Conservation (phyloP, 108 stramenopile species). For the Cyclotella cryptica region DNA sequence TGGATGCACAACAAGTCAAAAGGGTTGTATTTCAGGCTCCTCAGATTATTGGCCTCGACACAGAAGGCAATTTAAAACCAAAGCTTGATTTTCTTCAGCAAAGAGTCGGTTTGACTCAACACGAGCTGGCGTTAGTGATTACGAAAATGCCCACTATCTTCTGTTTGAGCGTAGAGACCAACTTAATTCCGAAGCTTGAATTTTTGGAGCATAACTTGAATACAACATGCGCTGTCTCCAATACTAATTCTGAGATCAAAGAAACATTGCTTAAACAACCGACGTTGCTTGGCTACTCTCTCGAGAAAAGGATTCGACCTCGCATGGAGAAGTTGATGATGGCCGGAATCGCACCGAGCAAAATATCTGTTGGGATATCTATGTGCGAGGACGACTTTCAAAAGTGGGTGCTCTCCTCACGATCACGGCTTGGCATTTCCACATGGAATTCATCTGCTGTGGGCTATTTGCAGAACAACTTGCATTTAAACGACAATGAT, state of each 20-base stretch:
- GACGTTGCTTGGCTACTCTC: conserved; percentile 78
- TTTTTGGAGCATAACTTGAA: conserved; percentile 58
- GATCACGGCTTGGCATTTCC: neutral
- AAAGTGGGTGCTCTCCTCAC: conserved; percentile 61
- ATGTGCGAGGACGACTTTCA: conserved; percentile 71
- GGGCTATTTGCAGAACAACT: conserved; percentile 13
- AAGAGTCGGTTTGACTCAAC: conserved; percentile 31
- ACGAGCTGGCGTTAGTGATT: conserved; percentile 60
- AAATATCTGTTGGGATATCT: conserved; percentile 74
- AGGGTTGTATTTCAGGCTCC: conserved; percentile 81
- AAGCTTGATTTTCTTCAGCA: conserved; percentile 68
- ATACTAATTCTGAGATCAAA: conserved; percentile 34
- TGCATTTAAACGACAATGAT: conserved; percentile 25
- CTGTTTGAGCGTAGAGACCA: conserved; percentile 56
- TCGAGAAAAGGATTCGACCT: conserved; percentile 72
- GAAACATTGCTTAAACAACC: conserved; percentile 67
- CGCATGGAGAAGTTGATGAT: conserved; percentile 64
- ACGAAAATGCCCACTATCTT: conserved; percentile 78
- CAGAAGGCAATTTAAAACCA: conserved; percentile 58
- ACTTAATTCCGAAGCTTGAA: conserved; percentile 73
- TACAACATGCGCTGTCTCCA: conserved; percentile 5
- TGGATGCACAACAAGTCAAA: conserved; percentile 76
- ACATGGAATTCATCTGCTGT: conserved; percentile 20
- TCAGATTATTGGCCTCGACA: conserved; percentile 62
- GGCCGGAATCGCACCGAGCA: conserved; percentile 51